Evolutionary conservation across 176 grass and related monocot genomes (phyloP), one percentile per base, ranked within the genome.

Genomic region (Tuctoria greenei): DNA sequence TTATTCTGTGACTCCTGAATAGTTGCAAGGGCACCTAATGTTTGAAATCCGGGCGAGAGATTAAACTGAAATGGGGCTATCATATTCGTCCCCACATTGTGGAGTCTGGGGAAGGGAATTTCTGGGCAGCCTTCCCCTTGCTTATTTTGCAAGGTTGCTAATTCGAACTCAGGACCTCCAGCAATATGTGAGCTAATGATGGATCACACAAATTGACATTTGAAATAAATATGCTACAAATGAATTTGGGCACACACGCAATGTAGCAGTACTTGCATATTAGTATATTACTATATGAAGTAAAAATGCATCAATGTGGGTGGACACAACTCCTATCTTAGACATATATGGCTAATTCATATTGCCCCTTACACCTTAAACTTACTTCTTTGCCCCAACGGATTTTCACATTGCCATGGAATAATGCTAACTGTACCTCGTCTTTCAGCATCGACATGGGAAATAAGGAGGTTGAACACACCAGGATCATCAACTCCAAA

Each of bases 391-490:
- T 31, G 12, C n/a, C n/a, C n/a, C n/a, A n/a, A n/a, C n/a, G n/a
- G n/a, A n/a, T n/a, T 78, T 68, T 41, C 15, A 73, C 54, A 67
- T 67, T 61, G 21, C 38, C 3, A 52, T 52, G 34, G 4, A 61
- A 78, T 76, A 36, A 36, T 76, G 17, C 20, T 83, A 42, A 82
- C 15, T 65, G 3, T 15, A 17, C 26, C 23, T 40, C 76, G 8
- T 93, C 38, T 76, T 91, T 73, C 88, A 97, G 95, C 91, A 50
- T 92, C 88, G 55, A 92, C 87, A 76, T 97, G 91, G 95, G 95
- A 97, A 90, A 93, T 97, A 72, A 92, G 76, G 73, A 87, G 46
- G 44, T 75, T 97, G 76, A 88, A 72, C 43, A 61, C 71, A 50
- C 60, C 81, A 47, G 82, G 71, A 43, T 69, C 79, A 74, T 79